Conservation (phyloP, 2,329 filamentous ascomycete genomes). For the Elsinoe ampelina region DNA sequence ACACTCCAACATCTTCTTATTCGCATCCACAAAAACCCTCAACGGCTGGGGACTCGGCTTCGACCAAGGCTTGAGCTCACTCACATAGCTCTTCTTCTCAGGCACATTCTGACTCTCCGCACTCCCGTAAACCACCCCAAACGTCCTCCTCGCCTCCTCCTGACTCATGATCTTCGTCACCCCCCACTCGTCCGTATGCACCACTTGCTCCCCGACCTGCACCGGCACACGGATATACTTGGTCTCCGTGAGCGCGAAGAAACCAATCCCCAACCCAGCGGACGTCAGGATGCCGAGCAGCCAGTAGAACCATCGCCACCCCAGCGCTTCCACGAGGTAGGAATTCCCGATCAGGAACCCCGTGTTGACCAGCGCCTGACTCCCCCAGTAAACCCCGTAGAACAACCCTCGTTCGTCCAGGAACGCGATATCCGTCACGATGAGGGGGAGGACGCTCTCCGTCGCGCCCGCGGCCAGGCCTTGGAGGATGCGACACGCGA, state of each 20-base stretch:
- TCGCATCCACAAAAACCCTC: conserved; percentile 15
- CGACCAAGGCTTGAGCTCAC: conserved; percentile 17
- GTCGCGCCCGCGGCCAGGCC: conserved; percentile 31
- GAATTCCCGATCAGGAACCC: conserved; percentile 28
- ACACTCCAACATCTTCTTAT: conserved; percentile 28
- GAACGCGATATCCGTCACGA: conserved; percentile 34
- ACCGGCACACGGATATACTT: conserved; percentile 29
- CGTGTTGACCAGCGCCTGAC: conserved; percentile 30
- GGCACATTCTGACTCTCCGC: not conserved
- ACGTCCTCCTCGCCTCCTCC: conserved; percentile 22
- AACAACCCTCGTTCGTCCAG: conserved; percentile 31
- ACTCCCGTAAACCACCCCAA: conserved; percentile 13
- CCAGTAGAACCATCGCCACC: conserved; percentile 38
- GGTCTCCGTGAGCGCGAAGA: conserved; percentile 35
- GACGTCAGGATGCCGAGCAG: conserved; percentile 30
- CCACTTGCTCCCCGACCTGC: conserved; percentile 27
- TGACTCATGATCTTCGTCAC: conserved; percentile 29
- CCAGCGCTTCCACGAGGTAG: conserved; percentile 29
- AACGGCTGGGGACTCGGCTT: conserved; percentile 15
- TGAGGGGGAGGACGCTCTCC: conserved; percentile 33
- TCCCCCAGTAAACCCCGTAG: conserved; percentile 33
- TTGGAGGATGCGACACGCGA: conserved; percentile 30
- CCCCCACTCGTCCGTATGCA: conserved; percentile 33
- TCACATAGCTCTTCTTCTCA: conserved; percentile 15
- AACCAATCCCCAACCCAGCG: conserved; percentile 29